Evolutionary conservation across 345 rosid genomes (phyloP).

Genomic region (Linum tenue): DNA sequence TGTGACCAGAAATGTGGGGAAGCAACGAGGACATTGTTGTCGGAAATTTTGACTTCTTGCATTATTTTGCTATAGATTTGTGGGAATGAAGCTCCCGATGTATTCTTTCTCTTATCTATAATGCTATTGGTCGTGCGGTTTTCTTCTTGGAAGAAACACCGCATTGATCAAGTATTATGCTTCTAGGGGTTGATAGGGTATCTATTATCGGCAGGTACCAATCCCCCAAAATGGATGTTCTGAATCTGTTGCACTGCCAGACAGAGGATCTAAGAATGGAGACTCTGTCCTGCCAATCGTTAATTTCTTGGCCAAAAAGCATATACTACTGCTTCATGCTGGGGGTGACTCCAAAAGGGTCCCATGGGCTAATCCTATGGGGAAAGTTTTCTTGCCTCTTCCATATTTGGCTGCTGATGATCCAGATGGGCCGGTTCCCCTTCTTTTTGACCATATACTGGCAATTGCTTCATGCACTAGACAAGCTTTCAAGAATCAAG

Average conservation of each 20-base stretch:
- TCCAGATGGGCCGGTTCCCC: conserved; percentile 89
- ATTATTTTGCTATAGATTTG: no score
- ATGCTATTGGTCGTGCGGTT: neutral
- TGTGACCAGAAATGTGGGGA: no score
- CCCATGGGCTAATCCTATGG: conserved; percentile 99
- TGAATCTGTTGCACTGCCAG: conserved; percentile 15
- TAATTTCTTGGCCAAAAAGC: conserved; percentile 50
- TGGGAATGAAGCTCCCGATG: no score
- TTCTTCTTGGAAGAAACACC: neutral
- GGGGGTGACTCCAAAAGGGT: conserved; percentile 99
- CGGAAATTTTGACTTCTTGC: no score
- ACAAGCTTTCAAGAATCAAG: conserved; percentile 63
- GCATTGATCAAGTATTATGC: conserved; percentile 2
- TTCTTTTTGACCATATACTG: conserved; percentile 94
- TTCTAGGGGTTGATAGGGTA: conserved; percentile 19
- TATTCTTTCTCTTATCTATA: neutral
- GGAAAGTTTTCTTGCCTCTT: conserved; percentile 88
- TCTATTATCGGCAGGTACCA: conserved; percentile 37
- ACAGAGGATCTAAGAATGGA: conserved; percentile 13
- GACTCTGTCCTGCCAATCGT: conserved; percentile 25
- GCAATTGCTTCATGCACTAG: conserved; percentile 92
- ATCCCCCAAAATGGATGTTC: conserved; percentile 22
- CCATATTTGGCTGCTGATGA: conserved; percentile 91
- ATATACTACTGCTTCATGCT: conserved; percentile 90
- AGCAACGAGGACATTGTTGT: no score